phyloP scores from a whole-genome alignment of 106 monocot genomes.

The Allium fistulosum region DNA sequence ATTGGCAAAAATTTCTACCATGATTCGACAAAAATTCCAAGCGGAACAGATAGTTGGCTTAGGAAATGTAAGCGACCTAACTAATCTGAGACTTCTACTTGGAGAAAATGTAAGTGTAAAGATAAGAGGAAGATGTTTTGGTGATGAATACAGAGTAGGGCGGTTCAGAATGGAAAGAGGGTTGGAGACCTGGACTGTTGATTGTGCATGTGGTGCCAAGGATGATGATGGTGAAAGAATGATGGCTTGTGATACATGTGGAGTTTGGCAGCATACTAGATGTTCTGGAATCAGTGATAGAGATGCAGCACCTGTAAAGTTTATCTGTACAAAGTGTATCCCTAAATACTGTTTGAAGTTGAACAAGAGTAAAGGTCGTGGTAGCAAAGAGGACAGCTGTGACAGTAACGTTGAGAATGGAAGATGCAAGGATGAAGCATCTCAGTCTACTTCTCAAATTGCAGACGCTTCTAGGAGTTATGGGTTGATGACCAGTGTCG shows the following conservation, averaged over 20 bases:
- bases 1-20: too few species aligned
- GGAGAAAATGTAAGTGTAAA: slow-evolving; percentile 13
- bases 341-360: slow-evolving; percentile 11
- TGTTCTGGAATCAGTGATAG: slow-evolving; percentile 57
- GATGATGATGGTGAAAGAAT: slow-evolving; percentile 95
- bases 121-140: slow-evolving; percentile 37
- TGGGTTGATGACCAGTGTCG: slow-evolving; percentile 1
- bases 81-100: slow-evolving; percentile 24
- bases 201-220: slow-evolving; percentile 69
- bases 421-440: slow-evolving; percentile 8
- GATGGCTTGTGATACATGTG: slow-evolving; percentile 72
- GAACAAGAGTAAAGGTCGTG: not conserved
- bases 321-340: slow-evolving; percentile 28
- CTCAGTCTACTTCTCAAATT: not conserved
- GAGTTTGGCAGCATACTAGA: slow-evolving; percentile 84
- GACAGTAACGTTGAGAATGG: not conserved
- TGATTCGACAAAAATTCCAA: slow-evolving; percentile 50
- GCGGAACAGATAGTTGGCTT: slow-evolving; percentile 41
- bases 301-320: slow-evolving; percentile 52
- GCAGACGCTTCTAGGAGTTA: not conserved
- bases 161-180: slow-evolving; percentile 72
- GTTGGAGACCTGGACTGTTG: slow-evolving; percentile 64
- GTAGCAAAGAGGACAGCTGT: not conserved
- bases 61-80: slow-evolving; percentile 14
- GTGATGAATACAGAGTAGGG: slow-evolving; percentile 20